Evolutionary conservation across 495 filamentous ascomycete species (phyloP).

Genomic region (Aspergillus asperescens): DNA sequence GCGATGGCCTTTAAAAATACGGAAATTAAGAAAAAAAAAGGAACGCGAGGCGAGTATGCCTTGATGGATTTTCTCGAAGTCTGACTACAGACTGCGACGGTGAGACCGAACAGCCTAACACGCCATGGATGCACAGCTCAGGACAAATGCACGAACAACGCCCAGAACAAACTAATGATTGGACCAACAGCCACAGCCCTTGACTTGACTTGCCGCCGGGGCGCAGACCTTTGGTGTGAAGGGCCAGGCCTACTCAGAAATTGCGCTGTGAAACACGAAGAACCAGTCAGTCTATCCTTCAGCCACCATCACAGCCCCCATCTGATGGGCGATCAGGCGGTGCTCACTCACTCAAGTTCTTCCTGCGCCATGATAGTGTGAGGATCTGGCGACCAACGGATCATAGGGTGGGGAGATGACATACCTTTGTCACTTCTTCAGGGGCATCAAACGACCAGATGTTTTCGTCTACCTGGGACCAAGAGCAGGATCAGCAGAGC

Average conservation of each 20-base stretch:
- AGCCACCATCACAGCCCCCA: slow-evolving; percentile 16
- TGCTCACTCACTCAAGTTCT: slow-evolving; percentile 30
- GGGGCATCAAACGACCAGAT: slow-evolving; percentile 34
- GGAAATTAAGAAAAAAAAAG: background rate
- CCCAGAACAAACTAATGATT: background rate
- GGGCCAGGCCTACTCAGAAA: background rate
- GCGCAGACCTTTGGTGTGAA: background rate
- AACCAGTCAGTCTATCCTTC: slow-evolving; percentile 3
- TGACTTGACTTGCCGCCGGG: background rate
- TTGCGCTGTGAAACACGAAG: slow-evolving; percentile 1
- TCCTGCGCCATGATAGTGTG: slow-evolving; percentile 16
- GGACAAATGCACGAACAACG: background rate
- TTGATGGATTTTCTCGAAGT: background rate
- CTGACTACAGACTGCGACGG: background rate
- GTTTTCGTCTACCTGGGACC: slow-evolving; percentile 29
- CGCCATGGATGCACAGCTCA: background rate
- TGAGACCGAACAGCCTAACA: background rate
- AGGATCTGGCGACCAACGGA: background rate
- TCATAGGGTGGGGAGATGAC: background rate
- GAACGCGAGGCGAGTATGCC: background rate
- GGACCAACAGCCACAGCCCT: background rate
- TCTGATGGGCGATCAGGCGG: slow-evolving; percentile 2
- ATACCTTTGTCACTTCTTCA: slow-evolving; percentile 26
- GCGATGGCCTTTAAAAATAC: no score
- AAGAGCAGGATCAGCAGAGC: background rate